A percentile compares a stretch with the other conserved stretches of the same genome.
Evolutionary conservation across 2,329 filamentous ascomycete genomes (phyloP).

Genomic region (Sporothrix protearum): DNA sequence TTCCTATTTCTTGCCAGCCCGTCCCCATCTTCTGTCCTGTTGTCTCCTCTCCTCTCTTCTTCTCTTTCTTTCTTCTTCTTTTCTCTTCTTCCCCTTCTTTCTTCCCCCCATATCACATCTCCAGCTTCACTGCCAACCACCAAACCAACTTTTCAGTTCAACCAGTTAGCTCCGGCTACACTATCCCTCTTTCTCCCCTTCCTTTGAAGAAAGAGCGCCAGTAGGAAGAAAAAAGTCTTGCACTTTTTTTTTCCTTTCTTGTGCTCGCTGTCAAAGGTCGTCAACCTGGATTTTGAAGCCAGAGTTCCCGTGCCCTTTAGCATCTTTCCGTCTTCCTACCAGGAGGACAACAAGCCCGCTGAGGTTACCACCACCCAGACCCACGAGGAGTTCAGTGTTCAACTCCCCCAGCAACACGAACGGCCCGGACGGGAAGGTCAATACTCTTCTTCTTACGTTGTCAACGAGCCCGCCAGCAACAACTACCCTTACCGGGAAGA

Average conservation of each 20-base stretch:
- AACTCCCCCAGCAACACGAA: slow-evolving; percentile 68
- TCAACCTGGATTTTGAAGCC: slow-evolving; percentile 99
- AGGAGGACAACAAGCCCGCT: slow-evolving; percentile 33
- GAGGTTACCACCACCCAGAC: slow-evolving; percentile 49
- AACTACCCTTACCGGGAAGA: slow-evolving; percentile 62
- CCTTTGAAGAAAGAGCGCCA: slow-evolving; percentile 49
- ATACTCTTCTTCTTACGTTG: slow-evolving; percentile 70
- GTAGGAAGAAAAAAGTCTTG: slow-evolving; percentile 38
- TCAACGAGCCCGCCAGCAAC: slow-evolving; percentile 26
- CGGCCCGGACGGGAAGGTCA: slow-evolving; percentile 98
- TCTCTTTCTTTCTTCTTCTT: slow-evolving; percentile 21
- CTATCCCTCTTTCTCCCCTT: slow-evolving; percentile 48
- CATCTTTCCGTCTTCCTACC: slow-evolving; percentile 78
- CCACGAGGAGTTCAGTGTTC: slow-evolving; percentile 76
- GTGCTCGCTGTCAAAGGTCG: slow-evolving; percentile 60
- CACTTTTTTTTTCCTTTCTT: slow-evolving; percentile 59
- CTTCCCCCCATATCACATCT: slow-evolving; percentile 28
- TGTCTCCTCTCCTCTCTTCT: slow-evolving; percentile 21
- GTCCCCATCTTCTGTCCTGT: slow-evolving; percentile 27
- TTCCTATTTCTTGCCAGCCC: slow-evolving; percentile 27
- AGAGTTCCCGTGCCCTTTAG: slow-evolving; percentile 98
- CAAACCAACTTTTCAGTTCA: slow-evolving; percentile 26
- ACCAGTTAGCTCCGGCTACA: slow-evolving; percentile 22
- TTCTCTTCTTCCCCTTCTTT: slow-evolving; percentile 24
- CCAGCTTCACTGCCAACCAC: slow-evolving; percentile 29